Conservation (phyloP, 2,329 filamentous ascomycete genomes). For the Paecilomyces dactylethromorphus region DNA sequence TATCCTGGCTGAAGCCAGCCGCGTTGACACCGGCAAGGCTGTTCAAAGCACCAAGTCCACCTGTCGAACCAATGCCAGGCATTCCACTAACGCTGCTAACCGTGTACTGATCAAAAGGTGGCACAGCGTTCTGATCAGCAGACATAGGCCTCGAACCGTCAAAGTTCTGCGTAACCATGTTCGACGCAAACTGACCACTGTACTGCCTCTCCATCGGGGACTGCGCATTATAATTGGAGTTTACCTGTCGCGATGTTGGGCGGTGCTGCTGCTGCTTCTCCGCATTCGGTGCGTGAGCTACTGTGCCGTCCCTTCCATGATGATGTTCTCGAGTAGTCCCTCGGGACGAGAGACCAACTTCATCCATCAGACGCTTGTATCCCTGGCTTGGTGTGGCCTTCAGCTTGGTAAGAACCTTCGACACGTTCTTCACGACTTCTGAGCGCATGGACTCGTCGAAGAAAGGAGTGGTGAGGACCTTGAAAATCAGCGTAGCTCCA, state of each 20-base stretch:
- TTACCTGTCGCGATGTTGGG: slow-evolving; percentile 35
- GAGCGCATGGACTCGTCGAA: slow-evolving; percentile 85
- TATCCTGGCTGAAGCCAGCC: slow-evolving; percentile 31
- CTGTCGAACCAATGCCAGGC: slow-evolving; percentile 11
- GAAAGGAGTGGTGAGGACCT: slow-evolving; percentile 94
- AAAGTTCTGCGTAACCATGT: slow-evolving; percentile 27
- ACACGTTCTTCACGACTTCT: slow-evolving; percentile 87
- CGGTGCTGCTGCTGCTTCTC: slow-evolving; percentile 40
- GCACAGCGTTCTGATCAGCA: slow-evolving; percentile 25
- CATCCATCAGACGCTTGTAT: slow-evolving; percentile 98
- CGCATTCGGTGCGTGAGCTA: slow-evolving; percentile 23
- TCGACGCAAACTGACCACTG: slow-evolving; percentile 31
- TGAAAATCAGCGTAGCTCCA: slow-evolving; percentile 94
- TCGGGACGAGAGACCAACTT: slow-evolving; percentile 73
- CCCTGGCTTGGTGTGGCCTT: slow-evolving; percentile 92
- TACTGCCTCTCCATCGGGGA: slow-evolving; percentile 37
- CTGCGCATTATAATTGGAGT: slow-evolving; percentile 28
- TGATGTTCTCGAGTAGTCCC: slow-evolving; percentile 33
- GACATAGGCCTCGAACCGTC: slow-evolving; percentile 31
- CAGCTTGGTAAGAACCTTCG: slow-evolving; percentile 77
- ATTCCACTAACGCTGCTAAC: slow-evolving; percentile 26
- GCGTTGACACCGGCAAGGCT: slow-evolving; percentile 23
- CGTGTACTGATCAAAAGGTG: slow-evolving; percentile 33
- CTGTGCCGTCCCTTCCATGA: slow-evolving; percentile 29
- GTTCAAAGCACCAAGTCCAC: slow-evolving; percentile 18